Evolutionary conservation across 2,329 filamentous ascomycete genomes (phyloP).

Genomic region (Tolypocladium inflatum): DNA sequence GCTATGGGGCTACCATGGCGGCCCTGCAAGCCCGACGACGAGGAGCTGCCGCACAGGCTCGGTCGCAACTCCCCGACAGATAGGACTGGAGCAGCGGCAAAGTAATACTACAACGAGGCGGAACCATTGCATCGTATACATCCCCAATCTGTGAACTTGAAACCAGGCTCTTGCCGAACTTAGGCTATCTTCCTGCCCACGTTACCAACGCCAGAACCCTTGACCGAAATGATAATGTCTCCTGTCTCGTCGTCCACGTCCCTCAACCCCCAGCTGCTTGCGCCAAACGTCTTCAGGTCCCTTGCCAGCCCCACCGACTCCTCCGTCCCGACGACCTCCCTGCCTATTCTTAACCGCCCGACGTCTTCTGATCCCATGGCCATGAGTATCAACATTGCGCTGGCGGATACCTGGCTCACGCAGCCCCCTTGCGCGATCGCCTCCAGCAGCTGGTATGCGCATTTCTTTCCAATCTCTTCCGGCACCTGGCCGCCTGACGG

Average conservation of each 20-base stretch:
- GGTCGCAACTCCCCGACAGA: conserved; percentile 7
- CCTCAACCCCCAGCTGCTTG: conserved; percentile 81
- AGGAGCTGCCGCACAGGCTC: conserved; percentile 20
- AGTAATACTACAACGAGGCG: neutral
- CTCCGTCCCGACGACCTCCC: conserved; percentile 72
- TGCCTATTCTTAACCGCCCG: conserved; percentile 72
- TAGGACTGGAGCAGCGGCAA: conserved; percentile 3
- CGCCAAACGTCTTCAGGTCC: conserved; percentile 81
- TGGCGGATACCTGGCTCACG: conserved; percentile 60
- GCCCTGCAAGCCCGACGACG: conserved; percentile 35
- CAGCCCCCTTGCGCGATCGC: conserved; percentile 75
- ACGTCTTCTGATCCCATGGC: conserved; percentile 97
- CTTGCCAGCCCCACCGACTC: conserved; percentile 71
- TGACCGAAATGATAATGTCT: conserved; percentile 81
- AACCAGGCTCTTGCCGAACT: conserved; percentile 7
- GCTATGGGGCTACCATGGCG: conserved; percentile 45
- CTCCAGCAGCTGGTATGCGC: conserved; percentile 83
- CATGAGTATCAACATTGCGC: conserved; percentile 80
- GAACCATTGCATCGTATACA: neutral
- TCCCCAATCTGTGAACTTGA: neutral
- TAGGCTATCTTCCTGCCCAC: conserved; percentile 80
- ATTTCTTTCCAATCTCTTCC: conserved; percentile 82
- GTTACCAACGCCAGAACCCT: conserved; percentile 88
- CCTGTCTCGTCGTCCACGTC: conserved; percentile 58
- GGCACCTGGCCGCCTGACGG: conserved; percentile 73